phyloP scores from a whole-genome alignment of 257 asterid genomes.

The Nicotiana tomentosiformis region DNA sequence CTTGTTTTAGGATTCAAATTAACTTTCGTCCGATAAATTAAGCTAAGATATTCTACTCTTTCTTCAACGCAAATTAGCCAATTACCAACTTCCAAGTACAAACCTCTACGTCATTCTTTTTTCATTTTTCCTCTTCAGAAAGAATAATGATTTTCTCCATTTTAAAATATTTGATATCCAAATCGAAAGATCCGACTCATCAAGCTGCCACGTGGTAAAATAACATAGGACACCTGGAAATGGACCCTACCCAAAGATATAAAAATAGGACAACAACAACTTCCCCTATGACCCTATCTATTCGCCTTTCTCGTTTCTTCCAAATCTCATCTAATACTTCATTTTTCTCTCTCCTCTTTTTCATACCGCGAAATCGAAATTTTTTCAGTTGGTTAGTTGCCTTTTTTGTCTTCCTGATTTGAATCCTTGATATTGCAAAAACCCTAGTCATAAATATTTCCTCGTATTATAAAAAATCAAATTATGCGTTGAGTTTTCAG shows the following conservation, averaged over 20 bases:
- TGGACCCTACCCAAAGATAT: conserved; percentile 30
- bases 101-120: no score
- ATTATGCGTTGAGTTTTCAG: conserved; percentile 21
- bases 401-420: conserved; percentile 9
- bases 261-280: conserved; percentile 18
- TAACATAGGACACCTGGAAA: conserved; percentile 26
- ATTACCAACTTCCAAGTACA: no score
- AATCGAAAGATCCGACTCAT: not conserved
- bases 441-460: conserved; percentile 33
- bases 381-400: conserved; percentile 25
- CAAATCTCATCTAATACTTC: conserved; percentile 20
- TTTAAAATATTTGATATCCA: not conserved
- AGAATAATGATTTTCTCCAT: no score
- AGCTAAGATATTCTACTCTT: no score
- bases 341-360: conserved; percentile 7
- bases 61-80: no score
- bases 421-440: conserved; percentile 21
- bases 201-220: conserved; percentile 29
- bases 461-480: not conserved
- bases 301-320: conserved; percentile 38
- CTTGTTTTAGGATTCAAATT: no score
- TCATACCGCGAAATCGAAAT: conserved; percentile 43
- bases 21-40: no score
- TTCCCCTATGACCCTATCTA: conserved; percentile 20
- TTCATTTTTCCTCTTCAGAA: no score